Evolutionary conservation across 495 filamentous ascomycete genomes (phyloP), one percentile per base, ranked within the genome.

Genomic region (Daldinia caldariorum): DNA sequence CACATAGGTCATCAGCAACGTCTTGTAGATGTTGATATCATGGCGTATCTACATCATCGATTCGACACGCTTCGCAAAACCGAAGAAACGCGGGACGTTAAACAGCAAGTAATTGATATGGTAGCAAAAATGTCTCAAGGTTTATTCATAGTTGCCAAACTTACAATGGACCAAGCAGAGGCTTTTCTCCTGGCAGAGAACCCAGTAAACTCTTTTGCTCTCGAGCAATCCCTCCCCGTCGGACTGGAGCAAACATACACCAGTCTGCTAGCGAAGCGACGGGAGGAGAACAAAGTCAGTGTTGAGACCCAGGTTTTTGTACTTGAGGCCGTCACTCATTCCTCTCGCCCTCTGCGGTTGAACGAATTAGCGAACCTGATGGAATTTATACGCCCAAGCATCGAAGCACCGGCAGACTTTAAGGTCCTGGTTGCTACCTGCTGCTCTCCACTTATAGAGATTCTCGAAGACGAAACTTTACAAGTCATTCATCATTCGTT

Each of bases 61-160:
- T 47, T 47, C 20, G 43, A 22, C 5, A 22, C 4, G 18, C 18
- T 47, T 12, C 18, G 16, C 20, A 22, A 47, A 47, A 22, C 43
- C 3, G 43, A 47, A 0, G 18, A 20, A 10, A 4, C 16, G 5
- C 43, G 3, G 4, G 16, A 22, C 4, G 22, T 47, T 12, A 47
- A 47, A 12, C 43, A 47, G 43, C 18, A 22, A 20, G 18, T 47
- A 18, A 47, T 47, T 1, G 18, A 47, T 13, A 47, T 47, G 43
- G 43, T 47, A 47, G 16, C 43, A 5, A 22, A 47, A 47, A 47
- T 47, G 43, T 47, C 43, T 22, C 43, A 47, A 47, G 43, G 43
- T 8, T 47, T 47, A 22, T 47, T 47, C 9, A 7, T 47, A 1
- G 43, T 47, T 22, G 43, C 43, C 20, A 47, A 47, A 18, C 43